These are phyloP conservation scores for Bipolaris bicolor DNA, from an alignment of 2,329 filamentous ascomycete genomes.

Conservation along the genomic window DNA sequence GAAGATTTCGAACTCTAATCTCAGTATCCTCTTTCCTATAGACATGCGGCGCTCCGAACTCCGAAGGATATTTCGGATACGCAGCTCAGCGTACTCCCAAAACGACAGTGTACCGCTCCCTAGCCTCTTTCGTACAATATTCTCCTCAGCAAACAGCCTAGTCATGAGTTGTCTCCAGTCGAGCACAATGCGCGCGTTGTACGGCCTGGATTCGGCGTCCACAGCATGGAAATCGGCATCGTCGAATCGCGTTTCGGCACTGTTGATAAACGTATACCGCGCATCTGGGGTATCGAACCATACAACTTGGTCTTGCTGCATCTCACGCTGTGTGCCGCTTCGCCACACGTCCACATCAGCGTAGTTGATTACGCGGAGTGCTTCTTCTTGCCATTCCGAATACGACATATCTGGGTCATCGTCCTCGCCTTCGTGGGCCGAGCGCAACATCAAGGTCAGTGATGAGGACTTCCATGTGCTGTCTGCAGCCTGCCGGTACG, in stretches of 20 bases:
- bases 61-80: too few species aligned
- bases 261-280: background rate
- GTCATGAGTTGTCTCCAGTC: background rate
- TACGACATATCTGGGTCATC: too few species aligned
- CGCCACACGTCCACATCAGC: background rate
- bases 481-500: too few species aligned
- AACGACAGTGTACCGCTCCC: too few species aligned
- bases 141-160: background rate
- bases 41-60: too few species aligned
- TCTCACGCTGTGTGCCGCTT: too few species aligned
- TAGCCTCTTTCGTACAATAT: background rate
- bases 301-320: background rate
- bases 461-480: too few species aligned
- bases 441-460: too few species aligned
- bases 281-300: background rate
- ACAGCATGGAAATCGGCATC: too few species aligned
- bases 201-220: background rate
- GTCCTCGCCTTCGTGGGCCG: too few species aligned
- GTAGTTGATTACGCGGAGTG: background rate
- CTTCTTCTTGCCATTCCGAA: background rate
- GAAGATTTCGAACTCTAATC: background rate
- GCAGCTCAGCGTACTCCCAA: too few species aligned
- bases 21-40: too few species aligned
- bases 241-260: background rate
- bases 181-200: background rate